Base-by-base conservation (phyloP, 2,329 filamentous ascomycete species). In the Davidsoniella virescens region DNA sequence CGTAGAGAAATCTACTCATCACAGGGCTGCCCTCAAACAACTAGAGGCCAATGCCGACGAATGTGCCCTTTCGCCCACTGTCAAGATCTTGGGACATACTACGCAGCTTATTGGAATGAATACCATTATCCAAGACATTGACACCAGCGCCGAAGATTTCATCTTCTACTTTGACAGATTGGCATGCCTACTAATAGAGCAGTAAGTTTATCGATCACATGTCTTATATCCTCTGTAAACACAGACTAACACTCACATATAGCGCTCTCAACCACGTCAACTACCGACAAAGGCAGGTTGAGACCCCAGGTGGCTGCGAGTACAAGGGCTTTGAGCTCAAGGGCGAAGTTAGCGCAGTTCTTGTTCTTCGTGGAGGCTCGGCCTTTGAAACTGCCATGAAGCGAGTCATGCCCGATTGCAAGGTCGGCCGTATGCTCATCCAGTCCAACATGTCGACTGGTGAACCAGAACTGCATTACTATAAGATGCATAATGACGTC, bases 91-190 rank as follows among this genome's bases (percentile, higher is more conserved):
- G 51, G 71, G 81, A 41, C 75, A 84, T 54, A 94, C 84, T 1
- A 75, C 80, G 7, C 92, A 98, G 63, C 72, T 95, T 50, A 73
- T 72, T 51, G 88, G 80, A 44, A 94, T 98, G 76, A 88, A 86
- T 62, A 95, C 88, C 0, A 84, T 95, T 51, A 76, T 98, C 39
- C 82, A 93, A 60, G 76, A 92, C 58, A 82, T 84, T 16, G 74
- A 80, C 44, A 90, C 87, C 0, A 70, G 75, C 5, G 75, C 85
- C 40, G 90, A 94, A 61, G 88, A 96, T 58, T 96, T 95, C 62
- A 86, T 94, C 55, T 96, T 96, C 65, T 96, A 96, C 65, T 95
- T 96, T 63, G 87, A 98, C 64, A 78, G 92, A 37, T 70, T 96
- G 37, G 79, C 85, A 2, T 78, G 84, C n/a, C 70, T 95, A 48